These are phyloP conservation scores for Acacia confusa DNA, from an alignment of 306 rosid species.

Conservation along the genomic window DNA sequence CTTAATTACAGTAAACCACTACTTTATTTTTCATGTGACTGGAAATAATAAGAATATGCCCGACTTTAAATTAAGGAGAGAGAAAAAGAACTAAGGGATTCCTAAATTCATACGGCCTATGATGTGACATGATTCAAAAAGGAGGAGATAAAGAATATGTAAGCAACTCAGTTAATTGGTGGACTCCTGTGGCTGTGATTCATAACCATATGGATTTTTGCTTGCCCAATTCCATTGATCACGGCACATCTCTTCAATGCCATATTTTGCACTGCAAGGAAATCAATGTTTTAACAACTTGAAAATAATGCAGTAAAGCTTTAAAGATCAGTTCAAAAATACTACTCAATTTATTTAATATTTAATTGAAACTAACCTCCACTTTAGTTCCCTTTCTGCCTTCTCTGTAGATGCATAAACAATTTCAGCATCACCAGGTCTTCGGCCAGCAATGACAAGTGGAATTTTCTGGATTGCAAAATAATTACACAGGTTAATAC, in stretches of 20 bases:
- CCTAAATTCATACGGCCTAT: constrained; percentile 47
- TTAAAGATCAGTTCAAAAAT: neutral
- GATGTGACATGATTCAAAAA: constrained; percentile 31
- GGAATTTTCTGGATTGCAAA: constrained; percentile 71
- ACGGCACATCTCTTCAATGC: constrained; percentile 88
- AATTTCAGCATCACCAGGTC: constrained; percentile 90
- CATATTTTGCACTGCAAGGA: constrained; percentile 78
- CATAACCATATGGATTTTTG: constrained; percentile 94
- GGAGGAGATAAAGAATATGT: neutral
- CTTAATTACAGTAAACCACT: constrained; percentile 33
- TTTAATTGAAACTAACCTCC: constrained; percentile 72
- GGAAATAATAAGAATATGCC: constrained; percentile 34
- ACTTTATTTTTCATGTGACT: constrained; percentile 42
- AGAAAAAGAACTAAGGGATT: constrained; percentile 11
- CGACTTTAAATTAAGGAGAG: constrained; percentile 6
- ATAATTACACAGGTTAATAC: neutral
- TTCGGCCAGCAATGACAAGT: constrained; percentile 71
- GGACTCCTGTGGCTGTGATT: constrained; percentile 43
- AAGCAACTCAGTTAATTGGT: constrained; percentile 29
- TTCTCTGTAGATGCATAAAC: constrained; percentile 92
- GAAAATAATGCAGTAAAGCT: neutral
- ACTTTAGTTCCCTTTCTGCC: constrained; percentile 82
- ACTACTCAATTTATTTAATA: neutral
- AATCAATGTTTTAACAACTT: constrained; percentile 12
- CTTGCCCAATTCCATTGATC: constrained; percentile 99